Evolutionary conservation across 805 yeast genomes (phyloP).

Genomic region (Candida alai): DNA sequence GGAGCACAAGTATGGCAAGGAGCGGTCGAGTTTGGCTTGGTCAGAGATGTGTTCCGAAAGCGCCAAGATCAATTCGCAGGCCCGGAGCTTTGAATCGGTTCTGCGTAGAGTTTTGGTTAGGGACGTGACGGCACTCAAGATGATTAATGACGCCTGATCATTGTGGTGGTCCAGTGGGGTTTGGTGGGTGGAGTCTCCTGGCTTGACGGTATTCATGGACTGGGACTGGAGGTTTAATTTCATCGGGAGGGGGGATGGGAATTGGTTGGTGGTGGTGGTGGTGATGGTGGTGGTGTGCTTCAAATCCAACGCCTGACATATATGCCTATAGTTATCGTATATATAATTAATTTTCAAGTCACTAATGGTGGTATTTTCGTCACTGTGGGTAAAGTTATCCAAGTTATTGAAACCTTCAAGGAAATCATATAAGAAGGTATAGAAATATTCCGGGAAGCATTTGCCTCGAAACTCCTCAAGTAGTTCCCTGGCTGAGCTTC

Average conservation of each 20-base stretch:
- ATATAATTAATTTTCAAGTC: constrained; percentile 56
- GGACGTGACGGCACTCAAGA: constrained; percentile 56
- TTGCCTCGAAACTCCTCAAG: constrained; percentile 46
- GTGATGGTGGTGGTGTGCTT: constrained; percentile 12
- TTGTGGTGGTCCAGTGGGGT: constrained; percentile 24
- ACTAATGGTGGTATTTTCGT: constrained; percentile 22
- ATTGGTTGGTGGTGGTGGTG: neutral
- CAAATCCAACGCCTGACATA: constrained; percentile 21
- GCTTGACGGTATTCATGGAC: constrained; percentile 18
- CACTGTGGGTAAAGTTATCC: constrained; percentile 13
- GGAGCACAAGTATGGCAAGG: constrained; percentile 75
- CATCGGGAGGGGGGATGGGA: constrained; percentile 7
- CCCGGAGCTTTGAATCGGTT: constrained; percentile 58
- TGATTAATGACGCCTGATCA: constrained; percentile 52
- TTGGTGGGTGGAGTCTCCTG: constrained; percentile 10
- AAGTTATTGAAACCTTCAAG: constrained; percentile 34
- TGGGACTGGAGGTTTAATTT: constrained; percentile 51
- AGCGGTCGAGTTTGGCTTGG: constrained; percentile 80
- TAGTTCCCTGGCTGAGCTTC: constrained; percentile 54
- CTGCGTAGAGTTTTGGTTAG: constrained; percentile 57
- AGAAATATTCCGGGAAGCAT: constrained; percentile 67
- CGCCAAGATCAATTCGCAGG: constrained; percentile 72
- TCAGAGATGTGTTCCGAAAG: constrained; percentile 75
- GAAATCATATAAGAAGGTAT: constrained; percentile 67
- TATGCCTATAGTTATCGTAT: constrained; percentile 53